A percentile compares a stretch with the other conserved stretches of the same genome.
These are phyloP conservation scores for Massariosphaeria phaeospora DNA, from an alignment of 495 filamentous ascomycete genomes.

Conservation along the genomic window DNA sequence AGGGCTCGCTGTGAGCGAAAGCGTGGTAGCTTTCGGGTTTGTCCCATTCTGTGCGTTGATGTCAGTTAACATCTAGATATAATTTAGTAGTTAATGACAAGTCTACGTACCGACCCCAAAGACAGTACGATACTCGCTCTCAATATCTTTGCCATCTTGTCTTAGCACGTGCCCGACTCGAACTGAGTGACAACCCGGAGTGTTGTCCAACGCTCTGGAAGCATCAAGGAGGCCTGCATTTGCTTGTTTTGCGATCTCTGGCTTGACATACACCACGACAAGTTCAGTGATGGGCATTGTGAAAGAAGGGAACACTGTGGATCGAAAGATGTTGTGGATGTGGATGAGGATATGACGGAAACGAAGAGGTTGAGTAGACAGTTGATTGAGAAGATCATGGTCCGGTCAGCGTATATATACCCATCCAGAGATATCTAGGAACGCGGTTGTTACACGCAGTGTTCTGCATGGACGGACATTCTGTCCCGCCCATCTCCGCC, in stretches of 20 bases:
- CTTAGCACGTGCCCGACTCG: not conserved
- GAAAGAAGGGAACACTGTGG: too few relatives aligned
- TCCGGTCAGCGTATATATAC: too few relatives aligned
- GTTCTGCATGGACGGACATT: too few relatives aligned
- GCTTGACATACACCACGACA: not conserved
- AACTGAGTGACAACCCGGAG: not conserved
- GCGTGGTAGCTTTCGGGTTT: not conserved
- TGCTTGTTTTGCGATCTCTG: not conserved
- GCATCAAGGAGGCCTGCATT: not conserved
- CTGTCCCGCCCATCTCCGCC: too few relatives aligned
- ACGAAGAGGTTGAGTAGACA: too few relatives aligned
- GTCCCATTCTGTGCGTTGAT: not conserved
- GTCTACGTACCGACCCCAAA: not conserved
- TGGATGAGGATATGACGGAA: too few relatives aligned
- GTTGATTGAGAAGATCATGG: too few relatives aligned
- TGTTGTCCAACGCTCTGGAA: not conserved
- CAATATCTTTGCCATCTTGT: not conserved
- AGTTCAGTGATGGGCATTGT: constrained; percentile 8
- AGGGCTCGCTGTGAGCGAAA: not conserved
- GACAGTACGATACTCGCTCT: not conserved
- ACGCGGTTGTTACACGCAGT: too few relatives aligned
- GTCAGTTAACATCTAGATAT: not conserved
- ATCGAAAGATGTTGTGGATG: too few relatives aligned
- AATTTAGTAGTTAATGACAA: not conserved
- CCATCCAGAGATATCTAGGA: too few relatives aligned